A percentile compares a stretch with the other conserved stretches of the same genome.
These are phyloP conservation scores for Zygoascus hellenicus DNA, from an alignment of 1,139 yeast genomes.

Conservation along the genomic window DNA sequence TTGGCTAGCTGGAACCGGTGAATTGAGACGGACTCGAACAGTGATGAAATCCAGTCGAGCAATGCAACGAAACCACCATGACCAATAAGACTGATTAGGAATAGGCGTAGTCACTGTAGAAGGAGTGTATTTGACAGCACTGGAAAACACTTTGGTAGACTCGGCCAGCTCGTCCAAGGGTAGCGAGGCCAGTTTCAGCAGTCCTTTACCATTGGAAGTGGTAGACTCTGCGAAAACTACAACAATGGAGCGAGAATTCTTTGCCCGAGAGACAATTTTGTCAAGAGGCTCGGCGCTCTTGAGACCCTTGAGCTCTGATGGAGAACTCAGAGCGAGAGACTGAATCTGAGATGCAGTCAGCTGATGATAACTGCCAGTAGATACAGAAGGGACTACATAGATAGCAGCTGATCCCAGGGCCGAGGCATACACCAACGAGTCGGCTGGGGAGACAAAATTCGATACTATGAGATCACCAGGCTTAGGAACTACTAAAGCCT, in stretches of 20 bases:
- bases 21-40: conserved; percentile 25
- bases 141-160: conserved; percentile 24
- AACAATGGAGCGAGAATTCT: conserved; percentile 22
- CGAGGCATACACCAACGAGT: conserved; percentile 31
- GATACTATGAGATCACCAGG: conserved; percentile 36
- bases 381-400: conserved; percentile 29
- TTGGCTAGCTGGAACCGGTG: conserved; percentile 15
- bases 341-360: conserved; percentile 13
- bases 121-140: conserved; percentile 33
- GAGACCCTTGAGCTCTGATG: neutral
- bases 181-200: conserved; percentile 28
- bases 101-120: conserved; percentile 25
- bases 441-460: conserved; percentile 38
- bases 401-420: conserved; percentile 8
- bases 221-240: conserved; percentile 38
- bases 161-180: conserved; percentile 13
- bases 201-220: conserved; percentile 38
- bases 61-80: conserved; percentile 12
- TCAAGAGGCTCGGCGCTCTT: conserved; percentile 13
- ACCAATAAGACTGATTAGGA: conserved; percentile 16
- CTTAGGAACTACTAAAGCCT: conserved; percentile 14
- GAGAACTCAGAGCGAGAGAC: neutral
- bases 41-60: conserved; percentile 18
- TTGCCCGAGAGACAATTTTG: conserved; percentile 23
- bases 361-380: conserved; percentile 12